Base-by-base conservation (phyloP, 352 stramenopile genomes). In the Lagenidium giganteum region DNA sequence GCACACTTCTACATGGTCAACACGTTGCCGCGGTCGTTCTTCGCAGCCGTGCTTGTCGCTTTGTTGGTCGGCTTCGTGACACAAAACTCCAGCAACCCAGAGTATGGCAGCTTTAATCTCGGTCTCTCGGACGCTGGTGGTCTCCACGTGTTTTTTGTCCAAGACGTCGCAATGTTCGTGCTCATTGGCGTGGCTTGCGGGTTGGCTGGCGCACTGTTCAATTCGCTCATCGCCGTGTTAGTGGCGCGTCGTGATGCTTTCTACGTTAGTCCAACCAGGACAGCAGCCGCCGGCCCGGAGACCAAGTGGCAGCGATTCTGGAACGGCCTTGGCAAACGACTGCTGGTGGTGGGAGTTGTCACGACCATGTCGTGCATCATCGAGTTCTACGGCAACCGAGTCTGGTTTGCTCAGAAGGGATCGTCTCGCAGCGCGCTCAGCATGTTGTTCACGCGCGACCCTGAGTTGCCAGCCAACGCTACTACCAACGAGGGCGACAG, bases 1-100 rank as follows among this genome's bases (percentile, higher is more conserved):
- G 80, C 72, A 24, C 68, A 80, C 35, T 91, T 85, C 44, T 91
- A 88, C 44, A 63, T 83, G 34, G 71, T 87, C 1, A 57, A 68
- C 11, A 87, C 70, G 13, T 43, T 87, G 28, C 74, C 74, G 14
- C 65, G 74, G 13, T 81, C 73, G 12, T 83, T 86, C 47, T 86
- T 86, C 30, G 71, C 73, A 0, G 65, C 73, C 1, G 76, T 86
- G 13, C 67, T 82, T 6, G 73, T 70, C 2, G 63, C 67, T 3
- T 28, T 86, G 16, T 28, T 82, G 0, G 70, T 82, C 16, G 47
- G 72, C 16, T 78, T 83, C 34, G 57, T 74, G 34, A 62, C 70
- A 14, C 57, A 51, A 4, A 82, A 83, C 26, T 56, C 59, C 18
- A 42, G 56, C 4, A 82, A 86, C 29, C 70, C 70, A 29, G 62